A percentile compares a stretch with the other conserved stretches of the same genome.
Conservation (phyloP, 176 grass and related monocot genomes). For the Canna indica region DNA sequence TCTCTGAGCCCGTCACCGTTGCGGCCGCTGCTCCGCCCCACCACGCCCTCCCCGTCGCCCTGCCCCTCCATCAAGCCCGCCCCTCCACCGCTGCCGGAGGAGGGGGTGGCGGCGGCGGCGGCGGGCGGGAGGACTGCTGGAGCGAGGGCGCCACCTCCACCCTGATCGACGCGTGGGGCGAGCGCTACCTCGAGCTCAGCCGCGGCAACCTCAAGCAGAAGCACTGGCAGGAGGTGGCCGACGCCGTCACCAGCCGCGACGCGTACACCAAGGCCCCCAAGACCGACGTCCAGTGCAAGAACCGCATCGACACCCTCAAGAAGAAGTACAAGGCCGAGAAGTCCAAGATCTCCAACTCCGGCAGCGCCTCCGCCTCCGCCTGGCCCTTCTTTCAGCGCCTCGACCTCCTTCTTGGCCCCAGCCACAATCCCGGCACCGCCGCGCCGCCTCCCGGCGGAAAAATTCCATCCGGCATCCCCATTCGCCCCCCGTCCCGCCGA, state of each 20-base stretch:
- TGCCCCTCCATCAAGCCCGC: slow-evolving; percentile 65
- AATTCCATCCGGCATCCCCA: slow-evolving; percentile 16
- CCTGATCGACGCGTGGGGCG: slow-evolving; percentile 94
- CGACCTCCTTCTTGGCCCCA: slow-evolving; percentile 61
- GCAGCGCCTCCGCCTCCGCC: slow-evolving; percentile 21
- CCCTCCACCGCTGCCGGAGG: slow-evolving; percentile 1
- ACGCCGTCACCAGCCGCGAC: slow-evolving; percentile 69
- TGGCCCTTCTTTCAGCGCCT: slow-evolving; percentile 88
- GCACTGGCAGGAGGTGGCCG: slow-evolving; percentile 99
- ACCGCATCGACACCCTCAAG: slow-evolving; percentile 97
- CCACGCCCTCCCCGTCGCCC: slow-evolving; percentile 32
- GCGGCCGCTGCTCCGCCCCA: slow-evolving; percentile 29
- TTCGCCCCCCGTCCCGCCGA: slow-evolving; percentile 28
- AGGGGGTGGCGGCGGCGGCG: slow-evolving; percentile 18
- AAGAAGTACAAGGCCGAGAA: slow-evolving; percentile 98
- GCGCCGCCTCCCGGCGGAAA: not conserved
- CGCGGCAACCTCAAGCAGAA: slow-evolving; percentile 87
- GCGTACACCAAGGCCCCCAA: slow-evolving; percentile 67
- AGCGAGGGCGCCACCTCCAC: slow-evolving; percentile 82
- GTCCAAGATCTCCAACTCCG: slow-evolving; percentile 30
- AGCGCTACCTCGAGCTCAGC: slow-evolving; percentile 79
- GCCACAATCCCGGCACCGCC: slow-evolving; percentile 22
- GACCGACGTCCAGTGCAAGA: slow-evolving; percentile 95
- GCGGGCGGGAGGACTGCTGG: slow-evolving; percentile 86
- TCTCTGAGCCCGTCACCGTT: slow-evolving; percentile 1